phyloP scores from a whole-genome alignment of 2,329 filamentous ascomycete species.

The Arthrobotrys pseudoclavata region DNA sequence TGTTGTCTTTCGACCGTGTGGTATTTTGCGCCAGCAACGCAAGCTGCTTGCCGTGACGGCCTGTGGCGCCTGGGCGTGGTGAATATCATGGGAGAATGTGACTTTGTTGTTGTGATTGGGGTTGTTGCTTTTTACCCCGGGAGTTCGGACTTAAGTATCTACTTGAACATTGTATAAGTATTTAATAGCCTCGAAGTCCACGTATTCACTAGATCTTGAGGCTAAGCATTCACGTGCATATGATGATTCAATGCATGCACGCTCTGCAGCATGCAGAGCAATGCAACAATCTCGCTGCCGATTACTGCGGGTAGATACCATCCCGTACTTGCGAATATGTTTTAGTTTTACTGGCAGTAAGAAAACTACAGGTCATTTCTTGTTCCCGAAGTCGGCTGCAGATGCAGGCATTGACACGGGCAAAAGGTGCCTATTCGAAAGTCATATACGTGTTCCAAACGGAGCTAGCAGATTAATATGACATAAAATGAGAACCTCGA shows the following conservation, averaged over 20 bases:
- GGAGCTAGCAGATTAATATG: no score
- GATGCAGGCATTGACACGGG: neutral
- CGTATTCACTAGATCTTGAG: no score
- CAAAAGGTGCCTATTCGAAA: no score
- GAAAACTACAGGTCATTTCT: neutral
- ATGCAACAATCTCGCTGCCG: neutral
- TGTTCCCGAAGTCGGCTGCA: neutral
- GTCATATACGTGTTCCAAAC: no score
- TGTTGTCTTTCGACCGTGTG: neutral
- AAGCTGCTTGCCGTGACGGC: neutral
- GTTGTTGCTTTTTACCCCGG: neutral
- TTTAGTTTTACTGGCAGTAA: neutral
- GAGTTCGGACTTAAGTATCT: neutral
- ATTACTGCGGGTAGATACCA: neutral
- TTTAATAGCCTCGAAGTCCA: no score
- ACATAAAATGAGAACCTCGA: no score
- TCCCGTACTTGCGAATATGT: neutral
- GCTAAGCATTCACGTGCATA: neutral
- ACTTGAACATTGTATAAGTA: neutral
- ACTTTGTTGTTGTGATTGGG: no score
- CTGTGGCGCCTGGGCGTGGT: constrained; percentile 6
- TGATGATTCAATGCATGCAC: neutral
- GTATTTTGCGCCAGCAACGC: constrained; percentile 19
- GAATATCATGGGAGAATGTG: neutral
- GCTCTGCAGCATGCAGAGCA: neutral